Percentiles rank a stretch among this genome's conserved stretches.
These are phyloP conservation scores for Murraya paniculata DNA, from an alignment of 345 rosid species.

Conservation along the genomic window DNA sequence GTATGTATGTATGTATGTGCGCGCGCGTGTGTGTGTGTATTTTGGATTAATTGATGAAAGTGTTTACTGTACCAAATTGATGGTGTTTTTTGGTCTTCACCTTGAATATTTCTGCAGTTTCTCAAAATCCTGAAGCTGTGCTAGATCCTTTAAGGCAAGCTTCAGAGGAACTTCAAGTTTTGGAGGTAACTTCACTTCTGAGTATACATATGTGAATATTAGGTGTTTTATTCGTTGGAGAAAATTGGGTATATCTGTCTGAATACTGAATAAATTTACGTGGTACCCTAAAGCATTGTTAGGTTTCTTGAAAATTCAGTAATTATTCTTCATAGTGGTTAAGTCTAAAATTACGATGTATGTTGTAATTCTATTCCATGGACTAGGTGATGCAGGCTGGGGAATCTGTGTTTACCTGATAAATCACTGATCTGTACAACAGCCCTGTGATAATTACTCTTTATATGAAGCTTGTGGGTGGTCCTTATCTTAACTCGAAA, in stretches of 20 bases:
- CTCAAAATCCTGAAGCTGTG: conserved; percentile 54
- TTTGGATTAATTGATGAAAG: not conserved
- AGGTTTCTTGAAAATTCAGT: not conserved
- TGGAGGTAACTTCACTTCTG: conserved; percentile 59
- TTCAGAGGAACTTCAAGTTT: conserved; percentile 64
- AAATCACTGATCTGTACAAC: not conserved
- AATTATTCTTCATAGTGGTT: not conserved
- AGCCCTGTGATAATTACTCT: not conserved
- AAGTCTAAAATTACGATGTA: not conserved
- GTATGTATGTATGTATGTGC: no score
- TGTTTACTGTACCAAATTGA: not conserved
- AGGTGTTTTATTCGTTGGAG: not conserved
- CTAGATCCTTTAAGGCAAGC: conserved; percentile 86
- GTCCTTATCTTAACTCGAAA: not conserved
- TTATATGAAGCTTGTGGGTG: not conserved
- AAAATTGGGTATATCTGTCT: not conserved
- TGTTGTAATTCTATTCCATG: not conserved
- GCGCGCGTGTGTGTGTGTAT: no score
- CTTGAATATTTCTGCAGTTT: conserved; percentile 38
- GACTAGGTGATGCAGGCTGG: not conserved
- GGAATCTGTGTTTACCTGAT: not conserved
- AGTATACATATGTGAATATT: not conserved
- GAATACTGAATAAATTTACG: not conserved
- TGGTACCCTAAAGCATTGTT: not conserved
- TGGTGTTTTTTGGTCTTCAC: not conserved